Percentiles rank a stretch among this genome's conserved stretches.
Conservation (phyloP, 208 protist species). For the Naegleria fowleri region DNA sequence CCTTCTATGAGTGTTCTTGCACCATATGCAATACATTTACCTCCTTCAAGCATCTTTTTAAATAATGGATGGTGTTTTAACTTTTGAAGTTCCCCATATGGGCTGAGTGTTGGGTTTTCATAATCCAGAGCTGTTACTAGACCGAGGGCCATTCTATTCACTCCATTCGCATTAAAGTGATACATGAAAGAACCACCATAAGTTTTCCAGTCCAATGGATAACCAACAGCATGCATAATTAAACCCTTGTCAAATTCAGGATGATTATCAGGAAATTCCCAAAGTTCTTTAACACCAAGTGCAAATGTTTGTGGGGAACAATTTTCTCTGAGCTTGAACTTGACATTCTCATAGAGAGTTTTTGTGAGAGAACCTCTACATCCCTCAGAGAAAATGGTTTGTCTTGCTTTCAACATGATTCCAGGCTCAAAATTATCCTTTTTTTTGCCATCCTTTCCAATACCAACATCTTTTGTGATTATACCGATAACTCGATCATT, state of each 20-base stretch:
- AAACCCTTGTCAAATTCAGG: constrained; percentile 69
- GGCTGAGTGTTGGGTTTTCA: constrained; percentile 84
- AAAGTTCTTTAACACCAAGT: constrained; percentile 94
- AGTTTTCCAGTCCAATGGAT: constrained; percentile 77
- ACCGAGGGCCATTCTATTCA: constrained; percentile 71
- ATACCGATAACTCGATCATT: constrained; percentile 58
- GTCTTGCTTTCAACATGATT: constrained; percentile 84
- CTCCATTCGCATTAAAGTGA: constrained; percentile 74
- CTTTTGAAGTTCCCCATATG: constrained; percentile 92
- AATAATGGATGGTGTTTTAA: constrained; percentile 83
- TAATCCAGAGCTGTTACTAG: constrained; percentile 96
- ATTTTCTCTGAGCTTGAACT: constrained; percentile 69
- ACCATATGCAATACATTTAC: constrained; percentile 81
- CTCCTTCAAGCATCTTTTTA: constrained; percentile 72
- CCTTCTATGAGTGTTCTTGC: constrained; percentile 91
- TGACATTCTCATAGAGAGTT: constrained; percentile 61
- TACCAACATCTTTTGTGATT: constrained; percentile 67
- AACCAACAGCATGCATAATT: constrained; percentile 89
- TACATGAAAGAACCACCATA: constrained; percentile 95
- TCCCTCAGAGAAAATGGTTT: constrained; percentile 94
- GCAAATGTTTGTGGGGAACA: constrained; percentile 86
- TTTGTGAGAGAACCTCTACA: constrained; percentile 90
- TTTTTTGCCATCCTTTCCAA: constrained; percentile 78
- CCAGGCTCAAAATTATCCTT: constrained; percentile 86
- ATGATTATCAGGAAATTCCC: constrained; percentile 74